Conservation (phyloP, 495 filamentous ascomycete genomes). For the Podospora sp. region DNA sequence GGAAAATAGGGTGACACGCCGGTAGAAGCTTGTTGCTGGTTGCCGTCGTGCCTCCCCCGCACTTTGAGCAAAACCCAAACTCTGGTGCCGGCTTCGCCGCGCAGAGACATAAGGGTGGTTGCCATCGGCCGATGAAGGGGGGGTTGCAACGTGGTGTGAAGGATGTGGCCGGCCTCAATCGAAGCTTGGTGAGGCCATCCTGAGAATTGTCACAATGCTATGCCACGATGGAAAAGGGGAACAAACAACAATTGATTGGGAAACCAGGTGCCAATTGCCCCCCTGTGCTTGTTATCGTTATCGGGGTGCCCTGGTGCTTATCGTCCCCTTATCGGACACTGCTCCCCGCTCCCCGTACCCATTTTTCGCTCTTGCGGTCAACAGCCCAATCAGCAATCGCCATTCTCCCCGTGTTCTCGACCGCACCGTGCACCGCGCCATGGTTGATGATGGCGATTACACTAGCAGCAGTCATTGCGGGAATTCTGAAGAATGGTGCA, state of each 20-base stretch:
- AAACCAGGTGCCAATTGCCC: background rate
- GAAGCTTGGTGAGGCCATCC: background rate
- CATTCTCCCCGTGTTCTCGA: background rate
- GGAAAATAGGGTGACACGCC: background rate
- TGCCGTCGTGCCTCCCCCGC: background rate
- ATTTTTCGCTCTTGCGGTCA: background rate
- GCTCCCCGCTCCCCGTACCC: background rate
- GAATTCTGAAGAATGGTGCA: background rate
- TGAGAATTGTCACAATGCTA: background rate
- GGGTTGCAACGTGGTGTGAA: background rate
- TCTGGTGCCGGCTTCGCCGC: background rate
- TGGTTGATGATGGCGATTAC: background rate
- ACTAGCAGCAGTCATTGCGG: background rate
- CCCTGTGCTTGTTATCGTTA: background rate
- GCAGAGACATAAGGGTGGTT: background rate
- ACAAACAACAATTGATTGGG: background rate
- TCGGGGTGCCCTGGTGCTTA: conserved; percentile 1
- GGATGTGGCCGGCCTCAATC: background rate
- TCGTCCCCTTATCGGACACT: conserved; percentile 4
- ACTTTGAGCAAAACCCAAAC: background rate
- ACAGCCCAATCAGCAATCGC: conserved; percentile 1
- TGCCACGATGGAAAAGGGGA: background rate
- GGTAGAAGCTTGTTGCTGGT: background rate
- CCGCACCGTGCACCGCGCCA: background rate
- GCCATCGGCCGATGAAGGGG: background rate